These are phyloP conservation scores for Naumovozyma dairenensis DNA, from an alignment of 805 yeast genomes.

Conservation along the genomic window DNA sequence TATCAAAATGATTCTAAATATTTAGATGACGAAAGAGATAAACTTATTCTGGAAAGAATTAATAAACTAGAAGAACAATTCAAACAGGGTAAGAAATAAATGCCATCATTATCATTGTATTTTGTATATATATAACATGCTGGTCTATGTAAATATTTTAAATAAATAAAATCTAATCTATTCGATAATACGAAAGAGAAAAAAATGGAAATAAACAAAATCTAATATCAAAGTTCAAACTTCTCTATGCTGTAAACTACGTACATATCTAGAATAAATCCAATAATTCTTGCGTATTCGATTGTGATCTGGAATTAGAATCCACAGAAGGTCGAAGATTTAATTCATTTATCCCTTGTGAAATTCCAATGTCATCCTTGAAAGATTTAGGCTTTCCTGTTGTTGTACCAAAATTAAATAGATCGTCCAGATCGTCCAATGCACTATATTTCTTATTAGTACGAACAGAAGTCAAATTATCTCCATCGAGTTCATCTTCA, in stretches of 20 bases:
- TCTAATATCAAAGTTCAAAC: background rate
- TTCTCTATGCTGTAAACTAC: background rate
- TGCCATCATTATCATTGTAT: too few species aligned
- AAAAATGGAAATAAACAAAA: background rate
- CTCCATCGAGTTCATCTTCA: slow-evolving; percentile 62
- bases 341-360: slow-evolving; percentile 2
- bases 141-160: background rate
- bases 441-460: slow-evolving; percentile 32
- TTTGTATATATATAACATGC: background rate
- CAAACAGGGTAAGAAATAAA: slow-evolving; percentile 7
- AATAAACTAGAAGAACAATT: slow-evolving; percentile 27
- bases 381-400: slow-evolving; percentile 1
- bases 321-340: background rate
- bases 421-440: slow-evolving; percentile 66
- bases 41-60: slow-evolving; percentile 49
- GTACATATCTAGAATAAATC: slow-evolving; percentile 17
- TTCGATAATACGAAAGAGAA: background rate
- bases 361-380: too few species aligned
- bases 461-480: slow-evolving; percentile 17
- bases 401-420: slow-evolving; percentile 39
- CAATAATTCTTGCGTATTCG: slow-evolving; percentile 23
- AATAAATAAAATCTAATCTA: too few species aligned
- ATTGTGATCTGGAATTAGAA: too few species aligned
- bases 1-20: slow-evolving; percentile 49
- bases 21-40: slow-evolving; percentile 61